Conservation (phyloP, 2,329 filamentous ascomycete genomes). For the Xylariomycetidae sp. region DNA sequence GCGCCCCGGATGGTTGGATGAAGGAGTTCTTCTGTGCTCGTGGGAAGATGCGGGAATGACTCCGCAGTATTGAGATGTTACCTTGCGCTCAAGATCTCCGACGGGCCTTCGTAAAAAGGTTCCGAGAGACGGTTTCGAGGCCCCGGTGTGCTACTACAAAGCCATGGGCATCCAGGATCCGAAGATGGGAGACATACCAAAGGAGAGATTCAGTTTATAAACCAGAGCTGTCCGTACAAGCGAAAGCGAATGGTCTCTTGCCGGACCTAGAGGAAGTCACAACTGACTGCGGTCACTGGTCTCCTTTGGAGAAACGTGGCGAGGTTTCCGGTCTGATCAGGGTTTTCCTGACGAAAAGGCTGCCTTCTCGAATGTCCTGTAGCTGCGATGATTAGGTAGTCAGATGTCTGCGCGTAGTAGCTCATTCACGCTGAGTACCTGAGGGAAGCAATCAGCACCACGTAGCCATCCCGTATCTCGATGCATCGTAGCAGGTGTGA, state of each 20-base stretch:
- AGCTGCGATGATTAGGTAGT: too few species aligned
- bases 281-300: constrained; percentile 30
- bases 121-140: constrained; percentile 28
- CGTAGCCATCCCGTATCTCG: too few species aligned
- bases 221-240: constrained; percentile 22
- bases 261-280: constrained; percentile 26
- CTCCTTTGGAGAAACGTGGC: constrained; percentile 27
- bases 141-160: constrained; percentile 32
- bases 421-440: too few species aligned
- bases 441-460: too few species aligned
- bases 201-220: constrained; percentile 26
- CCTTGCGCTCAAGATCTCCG: constrained; percentile 26
- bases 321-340: constrained; percentile 15
- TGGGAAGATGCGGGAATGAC: constrained; percentile 8
- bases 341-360: constrained; percentile 11
- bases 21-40: constrained; percentile 3
- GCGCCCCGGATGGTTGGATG: constrained; percentile 2
- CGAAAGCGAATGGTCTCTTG: constrained; percentile 22
- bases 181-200: constrained; percentile 20
- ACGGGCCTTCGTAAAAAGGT: constrained; percentile 26
- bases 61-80: constrained; percentile 22
- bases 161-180: constrained; percentile 15
- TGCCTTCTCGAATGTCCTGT: constrained; percentile 1
- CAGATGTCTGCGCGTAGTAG: too few species aligned
- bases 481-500: too few species aligned